phyloP scores from a whole-genome alignment of 192 early-diverging fungal species.

The Rhizoclosmatium sp. region DNA sequence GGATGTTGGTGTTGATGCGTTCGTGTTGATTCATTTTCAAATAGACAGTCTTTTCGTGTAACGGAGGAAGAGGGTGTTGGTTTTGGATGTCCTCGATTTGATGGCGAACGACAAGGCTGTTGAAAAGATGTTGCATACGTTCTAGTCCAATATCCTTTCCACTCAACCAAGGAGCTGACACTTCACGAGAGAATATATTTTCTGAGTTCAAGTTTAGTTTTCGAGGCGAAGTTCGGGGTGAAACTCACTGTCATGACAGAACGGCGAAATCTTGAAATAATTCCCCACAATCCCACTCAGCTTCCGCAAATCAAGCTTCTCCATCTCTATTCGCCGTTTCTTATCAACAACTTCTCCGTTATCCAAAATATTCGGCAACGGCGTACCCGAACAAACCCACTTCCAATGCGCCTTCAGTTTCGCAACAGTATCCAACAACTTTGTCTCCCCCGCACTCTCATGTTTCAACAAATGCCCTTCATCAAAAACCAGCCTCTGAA shows the following conservation, averaged over 20 bases:
- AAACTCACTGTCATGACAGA: conserved; percentile 33
- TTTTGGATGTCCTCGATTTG: conserved; percentile 57
- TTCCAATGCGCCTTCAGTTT: conserved; percentile 62
- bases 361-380: conserved; percentile 47
- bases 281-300: conserved; percentile 65
- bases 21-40: conserved; percentile 61
- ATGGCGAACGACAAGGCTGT: conserved; percentile 77
- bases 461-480: conserved; percentile 77
- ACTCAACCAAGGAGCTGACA: neutral
- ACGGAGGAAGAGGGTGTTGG: conserved; percentile 70
- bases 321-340: conserved; percentile 33
- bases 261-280: conserved; percentile 72
- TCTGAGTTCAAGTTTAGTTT: neutral
- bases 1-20: conserved; percentile 60
- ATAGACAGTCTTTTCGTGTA: conserved; percentile 56
- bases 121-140: conserved; percentile 1
- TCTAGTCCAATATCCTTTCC: neutral
- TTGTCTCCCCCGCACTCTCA: neutral
- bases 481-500: conserved; percentile 84
- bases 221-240: neutral
- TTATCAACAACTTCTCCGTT: neutral
- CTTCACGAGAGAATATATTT: neutral
- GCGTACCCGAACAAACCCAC: conserved; percentile 75
- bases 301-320: conserved; percentile 59
- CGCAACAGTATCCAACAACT: conserved; percentile 54